Evolutionary conservation across 495 filamentous ascomycete genomes (phyloP).

Genomic region (Emericellopsis terricola): DNA sequence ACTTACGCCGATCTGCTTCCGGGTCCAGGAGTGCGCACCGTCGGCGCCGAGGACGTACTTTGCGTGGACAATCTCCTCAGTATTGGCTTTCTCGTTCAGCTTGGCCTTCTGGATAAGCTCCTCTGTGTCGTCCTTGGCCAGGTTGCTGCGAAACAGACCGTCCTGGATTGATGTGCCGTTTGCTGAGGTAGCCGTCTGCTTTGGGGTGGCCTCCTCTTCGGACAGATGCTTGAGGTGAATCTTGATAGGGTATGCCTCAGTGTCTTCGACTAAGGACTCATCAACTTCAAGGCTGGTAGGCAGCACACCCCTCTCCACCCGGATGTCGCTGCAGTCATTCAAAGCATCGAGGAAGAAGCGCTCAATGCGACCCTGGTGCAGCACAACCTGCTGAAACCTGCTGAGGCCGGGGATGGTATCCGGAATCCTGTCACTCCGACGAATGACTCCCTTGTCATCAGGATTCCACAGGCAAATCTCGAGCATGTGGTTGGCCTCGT

Average conservation of each 20-base stretch:
- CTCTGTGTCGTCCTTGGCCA: conserved; percentile 34
- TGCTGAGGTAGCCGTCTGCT: conserved; percentile 16
- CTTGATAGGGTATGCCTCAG: conserved; percentile 32
- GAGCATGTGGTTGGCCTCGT: conserved; percentile 38
- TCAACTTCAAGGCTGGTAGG: conserved; percentile 27
- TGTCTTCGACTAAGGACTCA: conserved; percentile 19
- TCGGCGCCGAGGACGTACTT: conserved; percentile 56
- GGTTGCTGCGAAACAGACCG: conserved; percentile 29
- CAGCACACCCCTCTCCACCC: conserved; percentile 28
- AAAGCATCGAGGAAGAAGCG: conserved; percentile 35
- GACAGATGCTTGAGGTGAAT: conserved; percentile 25
- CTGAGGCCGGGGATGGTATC: conserved; percentile 31
- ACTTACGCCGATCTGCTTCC: conserved; percentile 31
- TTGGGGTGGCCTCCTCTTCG: conserved; percentile 24
- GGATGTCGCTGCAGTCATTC: conserved; percentile 18
- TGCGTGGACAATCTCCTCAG: background rate
- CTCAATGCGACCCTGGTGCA: conserved; percentile 40
- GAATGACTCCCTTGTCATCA: conserved; percentile 29
- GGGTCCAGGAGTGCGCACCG: conserved; percentile 43
- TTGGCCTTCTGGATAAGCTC: conserved; percentile 24
- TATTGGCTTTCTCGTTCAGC: background rate
- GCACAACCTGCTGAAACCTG: conserved; percentile 32
- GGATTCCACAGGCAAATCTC: conserved; percentile 27
- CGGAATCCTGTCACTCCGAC: conserved; percentile 30
- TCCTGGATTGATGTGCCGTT: conserved; percentile 7